These are phyloP conservation scores for Arthrobotrys sinensis DNA, from an alignment of 2,329 filamentous ascomycete species.

Conservation along the genomic window DNA sequence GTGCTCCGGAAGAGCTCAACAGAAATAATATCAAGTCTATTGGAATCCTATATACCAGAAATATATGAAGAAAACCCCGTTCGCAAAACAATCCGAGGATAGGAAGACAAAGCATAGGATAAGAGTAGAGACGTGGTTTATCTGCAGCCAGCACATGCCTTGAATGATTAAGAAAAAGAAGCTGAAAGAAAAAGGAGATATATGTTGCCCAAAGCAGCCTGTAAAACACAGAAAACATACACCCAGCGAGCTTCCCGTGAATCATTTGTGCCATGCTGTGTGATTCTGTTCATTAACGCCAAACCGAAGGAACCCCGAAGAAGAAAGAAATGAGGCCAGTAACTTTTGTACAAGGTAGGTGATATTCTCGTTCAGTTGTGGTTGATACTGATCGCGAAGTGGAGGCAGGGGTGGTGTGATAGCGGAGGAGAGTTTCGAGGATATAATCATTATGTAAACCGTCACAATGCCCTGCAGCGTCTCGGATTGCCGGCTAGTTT, in stretches of 20 bases:
- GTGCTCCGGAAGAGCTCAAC: neutral
- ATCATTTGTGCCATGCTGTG: conserved; percentile 24
- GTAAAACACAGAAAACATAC: conserved; percentile 27
- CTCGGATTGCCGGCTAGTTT: neutral
- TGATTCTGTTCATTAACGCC: conserved; percentile 60
- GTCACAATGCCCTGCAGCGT: neutral
- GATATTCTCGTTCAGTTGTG: conserved; percentile 9
- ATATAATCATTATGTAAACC: conserved; percentile 9
- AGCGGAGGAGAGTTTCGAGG: neutral
- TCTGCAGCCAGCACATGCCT: conserved; percentile 41
- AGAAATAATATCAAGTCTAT: conserved; percentile 31
- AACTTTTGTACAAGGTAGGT: conserved; percentile 57
- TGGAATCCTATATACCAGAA: conserved; percentile 52
- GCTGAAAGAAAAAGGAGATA: neutral
- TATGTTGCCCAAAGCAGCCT: conserved; percentile 32
- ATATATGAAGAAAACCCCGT: conserved; percentile 1
- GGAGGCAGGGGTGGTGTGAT: neutral
- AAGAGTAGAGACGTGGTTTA: conserved; percentile 60
- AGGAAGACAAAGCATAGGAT: conserved; percentile 28
- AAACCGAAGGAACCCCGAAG: conserved; percentile 34
- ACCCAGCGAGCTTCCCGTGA: conserved; percentile 34
- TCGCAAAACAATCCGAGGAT: neutral
- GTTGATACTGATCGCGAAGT: neutral
- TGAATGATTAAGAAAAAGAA: conserved; percentile 20
- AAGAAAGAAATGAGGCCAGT: conserved; percentile 38